These are phyloP conservation scores for Tympanopsis confertula DNA, from an alignment of 2,329 filamentous ascomycete genomes.

Conservation along the genomic window DNA sequence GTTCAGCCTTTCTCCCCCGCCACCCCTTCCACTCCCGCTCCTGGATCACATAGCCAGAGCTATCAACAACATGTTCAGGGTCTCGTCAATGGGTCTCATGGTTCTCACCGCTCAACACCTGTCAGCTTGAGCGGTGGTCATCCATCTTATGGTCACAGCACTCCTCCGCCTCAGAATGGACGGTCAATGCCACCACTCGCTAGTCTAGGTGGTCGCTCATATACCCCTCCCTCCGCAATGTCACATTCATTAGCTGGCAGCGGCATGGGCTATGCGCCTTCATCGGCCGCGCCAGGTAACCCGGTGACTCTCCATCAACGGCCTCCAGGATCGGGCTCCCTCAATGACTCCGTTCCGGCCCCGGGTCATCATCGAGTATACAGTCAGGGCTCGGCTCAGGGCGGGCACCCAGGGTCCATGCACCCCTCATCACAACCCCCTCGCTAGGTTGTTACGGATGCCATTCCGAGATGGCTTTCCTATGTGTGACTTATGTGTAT, in stretches of 20 bases:
- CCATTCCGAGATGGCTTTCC: no score
- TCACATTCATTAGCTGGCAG: constrained; percentile 12
- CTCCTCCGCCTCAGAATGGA: constrained; percentile 15
- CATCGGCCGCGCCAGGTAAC: constrained; percentile 8
- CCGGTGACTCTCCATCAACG: constrained; percentile 14
- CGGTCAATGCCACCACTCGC: constrained; percentile 2
- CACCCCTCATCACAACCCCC: no score
- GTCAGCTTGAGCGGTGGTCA: constrained; percentile 12
- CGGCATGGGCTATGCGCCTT: constrained; percentile 15
- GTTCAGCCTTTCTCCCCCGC: constrained; percentile 3
- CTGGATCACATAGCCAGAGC: constrained; percentile 11
- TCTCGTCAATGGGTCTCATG: constrained; percentile 20
- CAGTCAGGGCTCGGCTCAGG: constrained; percentile 22
- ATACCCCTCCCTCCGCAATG: constrained; percentile 21
- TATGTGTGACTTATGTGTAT: no score
- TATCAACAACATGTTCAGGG: constrained; percentile 24
- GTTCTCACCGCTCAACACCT: constrained; percentile 17
- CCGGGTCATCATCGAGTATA: constrained; percentile 21
- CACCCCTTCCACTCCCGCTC: constrained; percentile 7
- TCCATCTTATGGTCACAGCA: constrained; percentile 16
- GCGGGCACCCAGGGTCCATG: no score
- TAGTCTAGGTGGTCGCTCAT: constrained; percentile 18
- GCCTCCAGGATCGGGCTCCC: constrained; percentile 10
- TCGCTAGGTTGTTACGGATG: no score
- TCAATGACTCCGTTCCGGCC: constrained; percentile 11